Evolutionary conservation across 805 yeast species (phyloP).

Genomic region (Saccharomycopsis malanga): DNA sequence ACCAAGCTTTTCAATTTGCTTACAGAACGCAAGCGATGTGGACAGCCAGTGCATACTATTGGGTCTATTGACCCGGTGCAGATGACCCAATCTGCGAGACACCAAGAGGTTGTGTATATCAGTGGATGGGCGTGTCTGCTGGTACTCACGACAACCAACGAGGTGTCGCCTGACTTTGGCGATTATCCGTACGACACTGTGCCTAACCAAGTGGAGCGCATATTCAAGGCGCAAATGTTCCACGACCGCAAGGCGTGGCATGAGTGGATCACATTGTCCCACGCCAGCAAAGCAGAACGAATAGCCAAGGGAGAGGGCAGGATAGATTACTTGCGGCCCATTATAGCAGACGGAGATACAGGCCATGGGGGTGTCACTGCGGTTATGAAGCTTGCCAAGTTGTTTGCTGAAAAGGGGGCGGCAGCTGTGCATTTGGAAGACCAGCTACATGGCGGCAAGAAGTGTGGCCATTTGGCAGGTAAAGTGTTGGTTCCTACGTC

Average conservation of each 20-base stretch:
- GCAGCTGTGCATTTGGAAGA: slow-evolving; percentile 62
- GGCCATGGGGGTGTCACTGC: slow-evolving; percentile 60
- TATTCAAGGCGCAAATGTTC: slow-evolving; percentile 50
- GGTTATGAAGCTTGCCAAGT: slow-evolving; percentile 57
- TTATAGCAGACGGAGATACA: slow-evolving; percentile 61
- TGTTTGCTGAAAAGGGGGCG: slow-evolving; percentile 62
- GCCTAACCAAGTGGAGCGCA: slow-evolving; percentile 56
- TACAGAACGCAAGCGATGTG: slow-evolving; percentile 33
- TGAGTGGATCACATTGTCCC: slow-evolving; percentile 30
- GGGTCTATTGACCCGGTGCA: slow-evolving; percentile 61
- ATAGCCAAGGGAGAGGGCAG: slow-evolving; percentile 23
- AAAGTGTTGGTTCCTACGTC: slow-evolving; percentile 55
- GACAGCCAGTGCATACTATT: slow-evolving; percentile 46
- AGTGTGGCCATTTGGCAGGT: slow-evolving; percentile 59
- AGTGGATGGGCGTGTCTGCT: slow-evolving; percentile 61
- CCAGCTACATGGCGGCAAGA: slow-evolving; percentile 58
- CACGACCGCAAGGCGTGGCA: slow-evolving; percentile 47
- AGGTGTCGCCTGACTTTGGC: slow-evolving; percentile 60
- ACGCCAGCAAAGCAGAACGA: slow-evolving; percentile 22
- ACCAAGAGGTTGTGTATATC: slow-evolving; percentile 47
- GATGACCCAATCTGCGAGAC: slow-evolving; percentile 47
- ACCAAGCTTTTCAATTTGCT: slow-evolving; percentile 42
- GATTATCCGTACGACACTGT: slow-evolving; percentile 66
- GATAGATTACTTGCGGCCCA: slow-evolving; percentile 51
- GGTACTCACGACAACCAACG: slow-evolving; percentile 51